Evolutionary conservation across 345 rosid species (phyloP).

Genomic region (Brassica nigra): DNA sequence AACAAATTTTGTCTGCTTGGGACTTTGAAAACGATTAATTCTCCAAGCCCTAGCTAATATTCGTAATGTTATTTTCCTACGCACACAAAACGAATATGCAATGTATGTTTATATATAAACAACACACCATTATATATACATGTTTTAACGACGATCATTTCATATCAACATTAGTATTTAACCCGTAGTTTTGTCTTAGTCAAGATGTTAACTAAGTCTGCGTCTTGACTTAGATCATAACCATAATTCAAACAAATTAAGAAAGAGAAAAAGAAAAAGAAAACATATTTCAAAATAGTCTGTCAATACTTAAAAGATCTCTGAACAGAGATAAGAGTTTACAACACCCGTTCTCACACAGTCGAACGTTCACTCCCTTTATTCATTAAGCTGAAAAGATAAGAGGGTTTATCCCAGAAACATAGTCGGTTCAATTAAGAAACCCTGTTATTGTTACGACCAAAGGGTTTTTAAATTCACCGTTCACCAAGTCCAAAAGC

Average conservation of each 20-base stretch:
- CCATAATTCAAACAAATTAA: too few species aligned
- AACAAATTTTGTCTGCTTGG: neutral
- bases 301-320: neutral
- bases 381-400: neutral
- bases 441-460: neutral
- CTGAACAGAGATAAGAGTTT: neutral
- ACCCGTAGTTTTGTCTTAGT: neutral
- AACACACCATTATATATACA: neutral
- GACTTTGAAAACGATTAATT: neutral
- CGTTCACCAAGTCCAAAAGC: neutral
- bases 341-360: neutral
- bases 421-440: neutral
- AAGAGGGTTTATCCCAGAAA: neutral
- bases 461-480: neutral
- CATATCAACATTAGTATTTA: neutral
- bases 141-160: neutral
- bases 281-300: neutral
- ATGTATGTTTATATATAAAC: neutral
- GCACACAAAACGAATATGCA: neutral
- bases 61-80: neutral
- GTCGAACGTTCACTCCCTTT: neutral
- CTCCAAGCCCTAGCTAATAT: neutral
- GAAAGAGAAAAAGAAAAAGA: neutral
- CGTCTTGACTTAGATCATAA: neutral
- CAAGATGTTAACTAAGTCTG: neutral